Conservation (phyloP, 176 grass and related monocot genomes). For the Cenchrus purpureus region DNA sequence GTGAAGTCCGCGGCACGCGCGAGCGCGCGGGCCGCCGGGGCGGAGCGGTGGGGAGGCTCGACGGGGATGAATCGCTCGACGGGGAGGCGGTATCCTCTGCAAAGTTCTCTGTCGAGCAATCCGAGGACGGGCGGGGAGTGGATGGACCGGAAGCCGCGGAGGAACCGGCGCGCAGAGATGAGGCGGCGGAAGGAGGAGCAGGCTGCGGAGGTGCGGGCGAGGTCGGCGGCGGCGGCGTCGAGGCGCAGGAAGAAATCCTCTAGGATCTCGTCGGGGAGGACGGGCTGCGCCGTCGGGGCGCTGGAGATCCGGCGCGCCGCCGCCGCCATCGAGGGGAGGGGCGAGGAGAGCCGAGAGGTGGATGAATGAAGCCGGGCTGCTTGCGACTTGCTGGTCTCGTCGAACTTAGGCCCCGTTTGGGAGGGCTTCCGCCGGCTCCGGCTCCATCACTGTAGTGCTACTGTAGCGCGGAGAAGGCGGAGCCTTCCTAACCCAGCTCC, state of each 20-base stretch:
- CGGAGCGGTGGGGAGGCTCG: neutral
- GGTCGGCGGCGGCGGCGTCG: neutral
- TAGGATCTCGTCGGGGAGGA: neutral
- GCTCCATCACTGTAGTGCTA: no score
- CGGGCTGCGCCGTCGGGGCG: no score
- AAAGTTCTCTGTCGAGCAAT: neutral
- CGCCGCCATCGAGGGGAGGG: no score
- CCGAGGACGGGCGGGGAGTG: neutral
- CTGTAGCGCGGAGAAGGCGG: no score
- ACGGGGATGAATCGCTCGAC: neutral
- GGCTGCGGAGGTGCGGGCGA: neutral
- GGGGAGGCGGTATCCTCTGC: no score
- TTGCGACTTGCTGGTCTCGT: no score
- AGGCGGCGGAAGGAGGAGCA: neutral
- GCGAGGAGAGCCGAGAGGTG: no score
- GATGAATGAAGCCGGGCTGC: no score
- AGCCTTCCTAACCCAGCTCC: no score
- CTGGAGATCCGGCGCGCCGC: no score
- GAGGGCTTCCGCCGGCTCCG: no score
- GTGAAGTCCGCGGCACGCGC: neutral
- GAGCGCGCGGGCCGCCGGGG: neutral
- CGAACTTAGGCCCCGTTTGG: no score
- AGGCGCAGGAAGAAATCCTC: conserved; percentile 14
- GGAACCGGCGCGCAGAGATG: neutral
- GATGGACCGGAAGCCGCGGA: neutral